phyloP scores from a whole-genome alignment of 495 filamentous ascomycete genomes.

The Tuber indicum region DNA sequence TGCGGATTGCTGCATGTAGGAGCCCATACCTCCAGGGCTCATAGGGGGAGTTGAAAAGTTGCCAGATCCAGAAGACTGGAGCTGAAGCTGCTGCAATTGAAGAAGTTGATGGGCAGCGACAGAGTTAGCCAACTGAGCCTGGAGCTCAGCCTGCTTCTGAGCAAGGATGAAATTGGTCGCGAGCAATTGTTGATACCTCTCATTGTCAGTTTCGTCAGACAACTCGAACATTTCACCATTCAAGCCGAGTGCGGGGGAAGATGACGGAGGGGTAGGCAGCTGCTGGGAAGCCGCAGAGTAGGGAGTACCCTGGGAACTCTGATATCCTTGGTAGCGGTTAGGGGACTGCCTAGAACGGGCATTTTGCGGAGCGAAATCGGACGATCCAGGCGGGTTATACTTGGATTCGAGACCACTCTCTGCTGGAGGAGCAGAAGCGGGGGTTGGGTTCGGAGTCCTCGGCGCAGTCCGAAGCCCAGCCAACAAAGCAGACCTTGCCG shows the following conservation, averaged over 20 bases:
- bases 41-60: conserved; percentile 44
- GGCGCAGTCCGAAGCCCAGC: conserved; percentile 90
- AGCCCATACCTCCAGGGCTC: conserved; percentile 45
- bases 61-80: conserved; percentile 33
- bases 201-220: conserved; percentile 30
- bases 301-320: conserved; percentile 21
- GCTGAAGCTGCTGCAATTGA: conserved; percentile 50
- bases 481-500: conserved; percentile 88
- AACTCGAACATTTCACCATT: conserved; percentile 33
- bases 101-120: conserved; percentile 36
- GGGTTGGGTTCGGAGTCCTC: conserved; percentile 62
- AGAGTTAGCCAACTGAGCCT: conserved; percentile 39
- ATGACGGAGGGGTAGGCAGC: conserved; percentile 37
- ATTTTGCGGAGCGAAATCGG: conserved; percentile 14
- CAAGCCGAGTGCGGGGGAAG: conserved; percentile 38
- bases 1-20: conserved; percentile 46
- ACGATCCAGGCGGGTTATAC: conserved; percentile 28
- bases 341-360: conserved; percentile 21
- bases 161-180: conserved; percentile 38
- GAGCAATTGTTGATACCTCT: conserved; percentile 37
- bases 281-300: conserved; percentile 20
- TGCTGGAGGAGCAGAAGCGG: conserved; percentile 45
- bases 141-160: conserved; percentile 43
- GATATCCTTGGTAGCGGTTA: conserved; percentile 30
- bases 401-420: conserved; percentile 33